Percentiles rank a stretch among this genome's conserved stretches.
phyloP scores from a whole-genome alignment of 2,329 filamentous ascomycete genomes.

The Hypoxylon sp. region DNA sequence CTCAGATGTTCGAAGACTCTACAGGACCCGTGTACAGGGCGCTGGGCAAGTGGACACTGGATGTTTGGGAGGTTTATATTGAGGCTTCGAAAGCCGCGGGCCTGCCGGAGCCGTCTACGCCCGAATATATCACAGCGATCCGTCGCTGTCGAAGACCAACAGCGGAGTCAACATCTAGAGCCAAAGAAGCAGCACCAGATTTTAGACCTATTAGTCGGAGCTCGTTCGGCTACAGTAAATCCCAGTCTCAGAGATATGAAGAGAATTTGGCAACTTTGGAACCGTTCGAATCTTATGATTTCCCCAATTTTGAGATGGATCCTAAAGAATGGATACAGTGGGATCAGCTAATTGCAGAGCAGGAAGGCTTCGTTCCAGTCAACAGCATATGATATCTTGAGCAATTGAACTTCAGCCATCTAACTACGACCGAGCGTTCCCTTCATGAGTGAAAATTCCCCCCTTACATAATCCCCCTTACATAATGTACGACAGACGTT shows the following conservation, averaged over 20 bases:
- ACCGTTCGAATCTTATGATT: conserved; percentile 41
- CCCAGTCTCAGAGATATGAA: conserved; percentile 10
- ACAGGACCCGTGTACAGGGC: conserved; percentile 47
- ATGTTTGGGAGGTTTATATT: conserved; percentile 50
- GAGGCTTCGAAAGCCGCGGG: conserved; percentile 43
- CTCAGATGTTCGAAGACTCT: conserved; percentile 42
- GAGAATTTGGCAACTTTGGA: conserved; percentile 24
- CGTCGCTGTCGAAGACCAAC: conserved; percentile 38
- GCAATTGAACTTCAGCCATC: no score
- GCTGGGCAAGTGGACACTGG: conserved; percentile 51
- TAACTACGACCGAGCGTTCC: no score
- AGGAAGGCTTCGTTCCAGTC: conserved; percentile 22
- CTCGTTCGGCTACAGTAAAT: conserved; percentile 6
- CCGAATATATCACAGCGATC: conserved; percentile 47
- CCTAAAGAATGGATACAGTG: conserved; percentile 52
- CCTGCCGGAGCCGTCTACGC: conserved; percentile 40
- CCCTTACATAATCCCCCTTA: no score
- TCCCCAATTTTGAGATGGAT: conserved; percentile 50
- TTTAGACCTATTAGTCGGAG: not conserved
- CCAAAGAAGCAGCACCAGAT: not conserved
- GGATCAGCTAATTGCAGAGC: conserved; percentile 49
- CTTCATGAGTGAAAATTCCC: no score
- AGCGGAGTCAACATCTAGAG: conserved; percentile 14
- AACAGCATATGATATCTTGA: conserved; percentile 1
- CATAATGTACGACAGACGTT: no score